Base-by-base conservation (phyloP, 2,329 filamentous ascomycete species). In the Nothophaeocryptopus gaeumannii region DNA sequence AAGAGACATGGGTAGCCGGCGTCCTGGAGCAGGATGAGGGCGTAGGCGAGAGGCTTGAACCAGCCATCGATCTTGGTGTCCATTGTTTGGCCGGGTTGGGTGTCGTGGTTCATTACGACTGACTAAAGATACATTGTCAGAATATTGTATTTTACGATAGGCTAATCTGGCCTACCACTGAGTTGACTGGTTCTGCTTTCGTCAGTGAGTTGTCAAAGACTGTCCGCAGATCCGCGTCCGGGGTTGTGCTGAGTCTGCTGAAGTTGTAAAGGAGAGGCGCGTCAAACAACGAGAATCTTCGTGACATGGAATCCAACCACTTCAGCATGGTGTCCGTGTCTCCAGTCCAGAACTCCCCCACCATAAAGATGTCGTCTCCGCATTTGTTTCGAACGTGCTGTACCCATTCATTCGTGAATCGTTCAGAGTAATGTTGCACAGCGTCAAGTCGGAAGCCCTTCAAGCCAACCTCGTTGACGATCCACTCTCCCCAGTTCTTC, bases 21-120 rank as follows among this genome's bases (percentile, higher is more conserved):
- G 41, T 75, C 70, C 15, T 82, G 79, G 20, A 88, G 79, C 2
- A 89, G 78, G 50, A 88, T 87, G 15, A 88, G 72, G 1, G 83
- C 72, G 65, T 89, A 88, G 2, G 85, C 85, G 12, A 88, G 74
- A 0, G 84, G 80, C 65, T 87, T 87, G 74, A 89, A 88, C 72
- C 80, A 85, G 31, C 76, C 75, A 53, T 82, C 78, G 16, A 89
- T 78, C 1, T 78, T 78, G 0, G 81, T 80, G 58, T 80, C 81
- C 40, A 85, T 72, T 1, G 80, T 78, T 65, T 85, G 83, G 26
- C 81, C 80, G 26, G 78, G 72, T 66, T 82, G 70, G 0, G 84
- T 87, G 64, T 88, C 84, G 69, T 88, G 85, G 67, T 86, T 87
- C 69, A 80, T 81, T 1, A 56, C 53, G 7, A 55, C 53, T 2